phyloP scores from a whole-genome alignment of 2,329 filamentous ascomycete species.

The Myrmaecium sp. region DNA sequence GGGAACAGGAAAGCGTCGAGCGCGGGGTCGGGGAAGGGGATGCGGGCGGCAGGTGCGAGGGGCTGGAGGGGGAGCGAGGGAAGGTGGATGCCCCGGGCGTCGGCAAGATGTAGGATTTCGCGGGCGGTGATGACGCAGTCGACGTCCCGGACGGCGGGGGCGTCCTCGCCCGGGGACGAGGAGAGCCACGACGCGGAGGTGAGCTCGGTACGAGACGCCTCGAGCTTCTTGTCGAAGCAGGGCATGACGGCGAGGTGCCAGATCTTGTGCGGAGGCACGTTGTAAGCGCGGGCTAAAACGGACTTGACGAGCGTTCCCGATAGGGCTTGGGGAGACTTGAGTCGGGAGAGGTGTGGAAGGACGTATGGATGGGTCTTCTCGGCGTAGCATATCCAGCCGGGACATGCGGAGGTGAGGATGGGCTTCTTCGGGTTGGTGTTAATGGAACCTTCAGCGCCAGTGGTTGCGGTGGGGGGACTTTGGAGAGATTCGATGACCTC shows the following conservation, averaged over 20 bases:
- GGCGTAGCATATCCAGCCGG: conserved; percentile 96
- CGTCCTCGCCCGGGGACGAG: conserved; percentile 5
- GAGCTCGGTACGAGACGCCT: conserved; percentile 83
- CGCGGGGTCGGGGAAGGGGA: conserved; percentile 54
- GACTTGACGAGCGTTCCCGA: conserved; percentile 85
- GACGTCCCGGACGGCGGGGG: conserved; percentile 53
- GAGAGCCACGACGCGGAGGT: conserved; percentile 58
- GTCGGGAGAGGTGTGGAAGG: conserved; percentile 70
- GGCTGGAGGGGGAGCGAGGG: conserved; percentile 48
- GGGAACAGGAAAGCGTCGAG: conserved; percentile 64
- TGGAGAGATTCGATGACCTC: conserved; percentile 24
- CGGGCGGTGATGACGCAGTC: conserved; percentile 97
- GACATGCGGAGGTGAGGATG: conserved; percentile 76
- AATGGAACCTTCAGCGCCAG: conserved; percentile 16
- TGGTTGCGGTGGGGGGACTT: conserved; percentile 8
- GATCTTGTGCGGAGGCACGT: conserved; percentile 60
- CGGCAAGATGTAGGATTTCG: conserved; percentile 78
- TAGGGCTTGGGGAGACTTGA: conserved; percentile 89
- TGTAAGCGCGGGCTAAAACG: conserved; percentile 53
- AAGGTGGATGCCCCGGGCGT: conserved; percentile 63
- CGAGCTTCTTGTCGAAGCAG: conserved; percentile 97
- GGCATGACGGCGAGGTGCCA: conserved; percentile 97
- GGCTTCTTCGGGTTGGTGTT: conserved; percentile 38
- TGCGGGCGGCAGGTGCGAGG: conserved; percentile 27
- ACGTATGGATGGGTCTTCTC: conserved; percentile 96